A percentile compares a stretch with the other conserved stretches of the same genome.
phyloP scores from a whole-genome alignment of 768 basidiomycete species.

The Amanita thiersii region DNA sequence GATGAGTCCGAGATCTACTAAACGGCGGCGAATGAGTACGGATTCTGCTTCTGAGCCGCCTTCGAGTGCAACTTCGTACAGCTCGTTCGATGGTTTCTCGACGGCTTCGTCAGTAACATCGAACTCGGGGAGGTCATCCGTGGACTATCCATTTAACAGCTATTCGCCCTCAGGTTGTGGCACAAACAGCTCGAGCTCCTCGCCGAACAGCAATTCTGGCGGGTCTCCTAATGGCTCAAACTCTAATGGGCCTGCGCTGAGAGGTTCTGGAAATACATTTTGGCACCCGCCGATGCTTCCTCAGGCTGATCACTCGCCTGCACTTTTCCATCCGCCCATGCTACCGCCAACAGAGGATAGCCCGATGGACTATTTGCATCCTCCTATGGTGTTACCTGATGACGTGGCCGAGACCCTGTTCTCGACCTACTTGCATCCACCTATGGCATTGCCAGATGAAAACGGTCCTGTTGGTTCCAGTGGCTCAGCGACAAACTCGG shows the following conservation, averaged over 20 bases:
- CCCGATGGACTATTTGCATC: conserved; percentile 68
- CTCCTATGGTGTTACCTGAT: conserved; percentile 52
- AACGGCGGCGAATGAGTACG: conserved; percentile 68
- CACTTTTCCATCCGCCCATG: conserved; percentile 65
- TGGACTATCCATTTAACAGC: conserved; percentile 58
- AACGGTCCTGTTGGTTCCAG: neutral
- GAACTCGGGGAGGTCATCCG: conserved; percentile 51
- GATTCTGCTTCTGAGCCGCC: conserved; percentile 44
- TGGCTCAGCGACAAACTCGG: neutral
- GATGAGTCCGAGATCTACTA: conserved; percentile 43
- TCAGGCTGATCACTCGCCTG: conserved; percentile 43
- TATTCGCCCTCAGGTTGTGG: conserved; percentile 32
- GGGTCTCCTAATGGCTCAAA: neutral
- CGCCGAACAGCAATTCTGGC: conserved; percentile 11
- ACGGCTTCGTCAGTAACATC: conserved; percentile 47
- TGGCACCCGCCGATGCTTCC: conserved; percentile 77
- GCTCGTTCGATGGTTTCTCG: conserved; percentile 57
- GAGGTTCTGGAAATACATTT: conserved; percentile 54
- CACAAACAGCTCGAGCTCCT: neutral
- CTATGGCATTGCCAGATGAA: conserved; percentile 34
- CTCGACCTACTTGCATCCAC: conserved; percentile 37
- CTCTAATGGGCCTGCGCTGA: conserved; percentile 33
- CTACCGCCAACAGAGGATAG: conserved; percentile 49
- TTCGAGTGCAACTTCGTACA: conserved; percentile 57
- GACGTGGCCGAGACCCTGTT: conserved; percentile 47